Conservation (phyloP, 2,329 filamentous ascomycete species). For the Colletotrichum camelliae region DNA sequence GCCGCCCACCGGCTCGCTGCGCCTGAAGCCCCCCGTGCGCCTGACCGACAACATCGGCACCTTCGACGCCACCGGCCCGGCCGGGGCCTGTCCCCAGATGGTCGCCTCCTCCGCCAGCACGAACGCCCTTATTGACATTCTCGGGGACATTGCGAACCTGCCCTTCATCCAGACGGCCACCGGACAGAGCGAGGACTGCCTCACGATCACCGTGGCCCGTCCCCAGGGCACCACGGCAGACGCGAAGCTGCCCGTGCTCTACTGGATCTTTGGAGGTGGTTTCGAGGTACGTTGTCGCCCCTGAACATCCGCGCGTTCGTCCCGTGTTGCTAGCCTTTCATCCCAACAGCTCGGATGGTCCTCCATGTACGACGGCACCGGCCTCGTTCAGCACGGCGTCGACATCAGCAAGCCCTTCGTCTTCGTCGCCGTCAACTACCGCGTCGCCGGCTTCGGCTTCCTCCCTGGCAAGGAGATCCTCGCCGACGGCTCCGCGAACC, state of each 20-base stretch:
- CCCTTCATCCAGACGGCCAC: conserved; percentile 48
- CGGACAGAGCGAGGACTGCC: conserved; percentile 56
- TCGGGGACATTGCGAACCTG: conserved; percentile 45
- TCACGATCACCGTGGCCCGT: conserved; percentile 52
- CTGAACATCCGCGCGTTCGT: not conserved
- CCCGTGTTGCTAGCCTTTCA: not conserved
- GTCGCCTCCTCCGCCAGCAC: conserved; percentile 28
- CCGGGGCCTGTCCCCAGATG: conserved; percentile 65
- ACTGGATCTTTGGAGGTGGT: conserved; percentile 64
- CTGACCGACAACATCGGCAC: conserved; percentile 55
- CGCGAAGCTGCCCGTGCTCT: conserved; percentile 58
- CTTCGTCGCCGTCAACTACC: conserved; percentile 70
- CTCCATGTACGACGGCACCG: conserved; percentile 40
- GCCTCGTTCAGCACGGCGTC: conserved; percentile 38
- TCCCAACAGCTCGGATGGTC: conserved; percentile 30
- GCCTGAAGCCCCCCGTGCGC: conserved; percentile 64
- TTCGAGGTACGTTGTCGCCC: conserved; percentile 33
- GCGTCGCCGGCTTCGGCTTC: conserved; percentile 67
- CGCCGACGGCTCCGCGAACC: conserved; percentile 59
- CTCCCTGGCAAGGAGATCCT: conserved; percentile 61
- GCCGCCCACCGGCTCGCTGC: conserved; percentile 60
- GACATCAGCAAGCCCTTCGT: conserved; percentile 60
- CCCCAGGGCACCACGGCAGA: conserved; percentile 46
- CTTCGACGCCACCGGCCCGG: conserved; percentile 52
- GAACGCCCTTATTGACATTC: conserved; percentile 35